phyloP scores from a whole-genome alignment of 148 eudicot genomes.

The Spergularia bocconei region DNA sequence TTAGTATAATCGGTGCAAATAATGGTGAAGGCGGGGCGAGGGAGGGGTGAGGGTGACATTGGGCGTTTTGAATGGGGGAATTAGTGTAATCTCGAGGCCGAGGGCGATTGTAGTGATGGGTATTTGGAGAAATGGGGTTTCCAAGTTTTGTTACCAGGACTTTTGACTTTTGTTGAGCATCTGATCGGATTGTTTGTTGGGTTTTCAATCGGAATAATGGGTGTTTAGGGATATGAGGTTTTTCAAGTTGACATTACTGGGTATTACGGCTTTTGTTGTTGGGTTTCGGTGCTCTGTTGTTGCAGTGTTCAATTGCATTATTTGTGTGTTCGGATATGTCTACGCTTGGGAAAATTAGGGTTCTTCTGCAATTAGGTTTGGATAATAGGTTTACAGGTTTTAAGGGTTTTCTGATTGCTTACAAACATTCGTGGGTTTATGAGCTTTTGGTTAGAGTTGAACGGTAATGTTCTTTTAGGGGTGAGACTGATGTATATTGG shows the following conservation, averaged over 20 bases:
- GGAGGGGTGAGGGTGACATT: no score
- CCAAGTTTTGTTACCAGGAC: background rate
- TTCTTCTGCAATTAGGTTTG: background rate
- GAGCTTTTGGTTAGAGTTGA: background rate
- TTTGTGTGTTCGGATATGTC: background rate
- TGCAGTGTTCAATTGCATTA: background rate
- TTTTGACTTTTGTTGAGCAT: background rate
- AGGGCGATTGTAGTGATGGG: background rate
- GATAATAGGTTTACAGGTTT: background rate
- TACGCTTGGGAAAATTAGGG: no score
- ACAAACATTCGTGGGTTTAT: background rate
- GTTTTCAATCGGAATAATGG: background rate
- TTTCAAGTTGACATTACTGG: background rate
- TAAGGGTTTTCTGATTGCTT: background rate
- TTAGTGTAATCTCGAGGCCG: no score
- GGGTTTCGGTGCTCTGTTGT: background rate
- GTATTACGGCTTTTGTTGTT: background rate
- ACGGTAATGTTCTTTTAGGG: background rate
- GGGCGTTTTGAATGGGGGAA: no score
- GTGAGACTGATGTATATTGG: background rate
- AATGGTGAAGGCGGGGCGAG: no score
- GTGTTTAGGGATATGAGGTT: background rate
- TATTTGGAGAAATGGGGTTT: background rate
- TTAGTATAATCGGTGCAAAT: no score
- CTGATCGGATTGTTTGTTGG: background rate